Evolutionary conservation across 345 rosid genomes (phyloP), one percentile per base, ranked within the genome.

Genomic region (Theobroma cacao): DNA sequence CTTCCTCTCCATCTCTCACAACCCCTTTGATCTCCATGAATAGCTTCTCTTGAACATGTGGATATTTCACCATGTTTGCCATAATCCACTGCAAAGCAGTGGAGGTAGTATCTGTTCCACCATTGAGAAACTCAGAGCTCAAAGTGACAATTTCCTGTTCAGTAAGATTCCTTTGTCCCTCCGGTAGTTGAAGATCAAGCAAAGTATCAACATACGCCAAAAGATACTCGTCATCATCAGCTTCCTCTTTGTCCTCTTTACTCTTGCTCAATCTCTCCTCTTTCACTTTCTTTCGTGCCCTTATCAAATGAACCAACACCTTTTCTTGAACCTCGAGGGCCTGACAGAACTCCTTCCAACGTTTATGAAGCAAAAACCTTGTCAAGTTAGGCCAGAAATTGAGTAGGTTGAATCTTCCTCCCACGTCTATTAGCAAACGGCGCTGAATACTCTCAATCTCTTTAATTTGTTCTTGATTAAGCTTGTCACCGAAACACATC

Each of bases 1-100:
- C 74, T 50, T 75, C 70, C 7, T 76, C 50, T 2, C 75, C 62
- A 45, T 68, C 84, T 2, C 74, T 70, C 1, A 76, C 0, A 12
- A 70, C 80, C 24, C 6, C 38, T 74, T 59, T 70, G 15, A 83
- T 79, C 56, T 83, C 84, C 45, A 45, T 36, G 66, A 78, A 36
- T 17, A 83, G 55, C 41, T 34, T 83, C 40, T 79, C 80, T 11
- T 83, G 76, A 48, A 78, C 41, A 13, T 74, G 40, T 0, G 74
- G 85, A 20, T 85, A 74, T 22, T 82, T 85, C 75, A 82, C 63
- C 80, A 85, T 74, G 34, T 85, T 82, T 13, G 86, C 86, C 85
- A 86, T 81, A 47, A 86, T 86, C 88, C 88, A 86, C 34, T 81
- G 81, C 70, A 85, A 4, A 0, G 84, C 80, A 0, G 85, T 85